Evolutionary conservation across 108 stramenopile genomes (phyloP).

Genomic region (Epithemia pelagica): DNA sequence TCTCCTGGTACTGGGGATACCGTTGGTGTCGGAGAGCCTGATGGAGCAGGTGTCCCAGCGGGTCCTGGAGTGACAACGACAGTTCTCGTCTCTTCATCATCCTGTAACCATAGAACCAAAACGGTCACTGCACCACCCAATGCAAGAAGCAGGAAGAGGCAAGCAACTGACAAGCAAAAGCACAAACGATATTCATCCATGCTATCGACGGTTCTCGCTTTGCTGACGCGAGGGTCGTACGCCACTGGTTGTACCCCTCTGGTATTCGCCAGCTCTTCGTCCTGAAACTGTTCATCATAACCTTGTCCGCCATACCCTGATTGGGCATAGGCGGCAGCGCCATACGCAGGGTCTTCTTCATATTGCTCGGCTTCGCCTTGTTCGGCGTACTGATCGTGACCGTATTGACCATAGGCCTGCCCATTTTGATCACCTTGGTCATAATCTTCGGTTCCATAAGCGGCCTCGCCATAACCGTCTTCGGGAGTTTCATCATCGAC

Average conservation of each 20-base stretch:
- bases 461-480: not conserved
- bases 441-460: not conserved
- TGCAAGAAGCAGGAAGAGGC: not conserved
- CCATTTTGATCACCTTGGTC: not conserved
- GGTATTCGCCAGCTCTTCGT: not conserved
- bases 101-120: not conserved
- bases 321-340: not conserved
- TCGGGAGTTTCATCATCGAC: not conserved
- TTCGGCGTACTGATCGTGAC: not conserved
- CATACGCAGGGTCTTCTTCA: not conserved
- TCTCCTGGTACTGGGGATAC: not conserved
- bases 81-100: not conserved
- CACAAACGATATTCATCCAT: conserved; percentile 1
- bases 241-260: not conserved
- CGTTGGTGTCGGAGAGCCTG: not conserved
- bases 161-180: not conserved
- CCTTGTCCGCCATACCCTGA: not conserved
- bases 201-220: not conserved
- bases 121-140: not conserved
- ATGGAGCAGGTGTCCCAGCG: too few relatives aligned
- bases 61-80: not conserved
- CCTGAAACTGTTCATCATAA: not conserved
- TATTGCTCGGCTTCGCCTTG: not conserved
- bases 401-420: not conserved
- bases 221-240: not conserved